Percentiles rank a stretch among this genome's conserved stretches.
These are phyloP conservation scores for Chlorella sp. DNA, from an alignment of 139 green algal species.

Conservation along the genomic window DNA sequence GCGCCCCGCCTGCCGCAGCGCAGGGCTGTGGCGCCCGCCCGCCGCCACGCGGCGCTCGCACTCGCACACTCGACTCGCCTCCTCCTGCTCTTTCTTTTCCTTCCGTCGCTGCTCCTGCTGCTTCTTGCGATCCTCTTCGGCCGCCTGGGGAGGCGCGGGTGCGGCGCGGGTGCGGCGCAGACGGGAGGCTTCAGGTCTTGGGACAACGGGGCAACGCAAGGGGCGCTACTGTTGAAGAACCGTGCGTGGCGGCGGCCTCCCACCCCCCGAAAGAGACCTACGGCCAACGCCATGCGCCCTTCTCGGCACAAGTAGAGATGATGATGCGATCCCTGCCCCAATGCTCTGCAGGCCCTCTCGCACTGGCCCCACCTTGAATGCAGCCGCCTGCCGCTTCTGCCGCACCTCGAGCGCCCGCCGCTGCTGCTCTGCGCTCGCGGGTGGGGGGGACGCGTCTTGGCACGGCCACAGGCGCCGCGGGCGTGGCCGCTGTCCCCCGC, in stretches of 20 bases:
- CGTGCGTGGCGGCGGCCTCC: background rate
- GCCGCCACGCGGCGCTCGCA: background rate
- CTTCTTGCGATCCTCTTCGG: no score
- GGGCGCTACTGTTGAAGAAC: background rate
- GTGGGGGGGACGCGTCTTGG: background rate
- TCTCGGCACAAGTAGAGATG: slow-evolving; percentile 12
- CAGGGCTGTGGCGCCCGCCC: no score
- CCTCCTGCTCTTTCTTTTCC: background rate
- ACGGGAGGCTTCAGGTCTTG: no score
- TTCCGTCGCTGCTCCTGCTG: background rate
- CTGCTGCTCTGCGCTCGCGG: slow-evolving; percentile 22
- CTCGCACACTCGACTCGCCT: background rate
- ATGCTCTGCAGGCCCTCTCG: slow-evolving; percentile 7
- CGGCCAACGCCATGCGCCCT: background rate
- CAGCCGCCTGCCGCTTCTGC: background rate
- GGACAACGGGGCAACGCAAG: background rate
- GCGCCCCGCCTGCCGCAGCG: no score
- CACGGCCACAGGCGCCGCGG: background rate
- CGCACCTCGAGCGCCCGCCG: slow-evolving; percentile 21
- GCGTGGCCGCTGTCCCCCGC: background rate
- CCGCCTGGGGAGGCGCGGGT: no score
- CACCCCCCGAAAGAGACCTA: slow-evolving; percentile 5
- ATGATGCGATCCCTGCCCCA: no score
- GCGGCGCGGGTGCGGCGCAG: no score
- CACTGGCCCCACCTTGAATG: background rate